These are phyloP conservation scores for Scopulariopsis brevicaulis DNA, from an alignment of 2,329 filamentous ascomycete species.

Conservation along the genomic window DNA sequence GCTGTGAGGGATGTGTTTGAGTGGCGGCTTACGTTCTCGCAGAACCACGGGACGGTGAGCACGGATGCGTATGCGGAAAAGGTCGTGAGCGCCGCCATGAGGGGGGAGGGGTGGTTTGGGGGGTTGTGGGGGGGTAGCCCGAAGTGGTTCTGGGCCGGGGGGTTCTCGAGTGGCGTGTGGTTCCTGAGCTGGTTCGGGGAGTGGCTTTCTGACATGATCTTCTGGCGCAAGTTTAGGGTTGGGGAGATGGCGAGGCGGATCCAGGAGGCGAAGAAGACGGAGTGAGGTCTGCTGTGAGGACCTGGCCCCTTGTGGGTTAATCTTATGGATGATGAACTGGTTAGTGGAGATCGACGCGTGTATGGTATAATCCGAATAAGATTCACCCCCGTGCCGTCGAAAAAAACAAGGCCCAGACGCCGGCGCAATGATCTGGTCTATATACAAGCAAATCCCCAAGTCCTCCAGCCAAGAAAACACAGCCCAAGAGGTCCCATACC, in stretches of 20 bases:
- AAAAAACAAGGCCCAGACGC: background rate
- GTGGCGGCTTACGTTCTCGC: slow-evolving; percentile 32
- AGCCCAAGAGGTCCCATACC: background rate
- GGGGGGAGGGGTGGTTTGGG: slow-evolving; percentile 6
- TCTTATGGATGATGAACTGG: no score
- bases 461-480: background rate
- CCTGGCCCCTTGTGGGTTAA: no score
- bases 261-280: slow-evolving; percentile 13
- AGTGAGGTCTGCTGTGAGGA: slow-evolving; percentile 7
- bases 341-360: no score
- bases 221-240: slow-evolving; percentile 11
- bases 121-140: slow-evolving; percentile 16
- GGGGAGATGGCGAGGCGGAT: slow-evolving; percentile 13
- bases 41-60: slow-evolving; percentile 21
- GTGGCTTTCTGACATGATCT: slow-evolving; percentile 14
- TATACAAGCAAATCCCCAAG: background rate
- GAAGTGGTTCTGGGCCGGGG: slow-evolving; percentile 22
- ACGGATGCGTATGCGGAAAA: slow-evolving; percentile 30
- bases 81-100: slow-evolving; percentile 29
- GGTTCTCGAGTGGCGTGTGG: slow-evolving; percentile 17
- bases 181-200: slow-evolving; percentile 18
- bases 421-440: background rate
- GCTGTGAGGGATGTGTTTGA: slow-evolving; percentile 33
- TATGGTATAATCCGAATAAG: background rate
- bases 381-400: background rate